Conservation (phyloP, 257 asterid species). For the Anisodus acutangulus region DNA sequence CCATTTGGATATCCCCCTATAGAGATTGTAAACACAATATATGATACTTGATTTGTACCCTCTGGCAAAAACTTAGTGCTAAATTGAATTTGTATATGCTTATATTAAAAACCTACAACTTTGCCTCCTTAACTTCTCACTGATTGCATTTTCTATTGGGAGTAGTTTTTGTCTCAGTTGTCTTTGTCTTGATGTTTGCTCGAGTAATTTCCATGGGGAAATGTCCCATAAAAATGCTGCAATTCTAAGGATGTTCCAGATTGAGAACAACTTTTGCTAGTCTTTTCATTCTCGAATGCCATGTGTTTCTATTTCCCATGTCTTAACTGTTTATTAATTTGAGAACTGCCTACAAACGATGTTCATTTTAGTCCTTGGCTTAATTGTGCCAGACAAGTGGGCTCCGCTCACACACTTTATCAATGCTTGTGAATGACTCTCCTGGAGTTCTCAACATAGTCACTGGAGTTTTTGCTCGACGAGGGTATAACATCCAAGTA, state of each 20-base stretch:
- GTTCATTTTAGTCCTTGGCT: slow-evolving; percentile 6
- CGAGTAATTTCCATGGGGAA: slow-evolving; percentile 9
- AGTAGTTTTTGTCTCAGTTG: not conserved
- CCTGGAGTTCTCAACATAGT: slow-evolving; percentile 98
- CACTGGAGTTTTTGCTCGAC: slow-evolving; percentile 92
- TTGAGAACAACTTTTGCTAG: slow-evolving; percentile 15
- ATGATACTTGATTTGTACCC: not conserved
- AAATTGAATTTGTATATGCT: not conserved
- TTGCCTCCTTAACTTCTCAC: slow-evolving; percentile 5
- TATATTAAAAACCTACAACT: not conserved
- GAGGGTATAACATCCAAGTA: slow-evolving; percentile 98
- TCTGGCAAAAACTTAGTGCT: not conserved
- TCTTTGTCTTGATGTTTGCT: slow-evolving; percentile 16
- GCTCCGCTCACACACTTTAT: slow-evolving; percentile 89
- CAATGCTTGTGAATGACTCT: slow-evolving; percentile 89
- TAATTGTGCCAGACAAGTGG: slow-evolving; percentile 75
- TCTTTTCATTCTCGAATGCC: not conserved
- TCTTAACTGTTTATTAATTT: not conserved
- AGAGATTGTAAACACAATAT: not conserved
- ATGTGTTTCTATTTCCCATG: not conserved
- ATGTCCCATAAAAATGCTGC: slow-evolving; percentile 21
- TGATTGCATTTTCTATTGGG: slow-evolving; percentile 6
- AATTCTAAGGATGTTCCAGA: slow-evolving; percentile 16
- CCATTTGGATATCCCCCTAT: not conserved
- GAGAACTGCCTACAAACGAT: not conserved